Conservation (phyloP, 1,284 basidiomycete genomes). For the Ceratobasidium sp. region DNA sequence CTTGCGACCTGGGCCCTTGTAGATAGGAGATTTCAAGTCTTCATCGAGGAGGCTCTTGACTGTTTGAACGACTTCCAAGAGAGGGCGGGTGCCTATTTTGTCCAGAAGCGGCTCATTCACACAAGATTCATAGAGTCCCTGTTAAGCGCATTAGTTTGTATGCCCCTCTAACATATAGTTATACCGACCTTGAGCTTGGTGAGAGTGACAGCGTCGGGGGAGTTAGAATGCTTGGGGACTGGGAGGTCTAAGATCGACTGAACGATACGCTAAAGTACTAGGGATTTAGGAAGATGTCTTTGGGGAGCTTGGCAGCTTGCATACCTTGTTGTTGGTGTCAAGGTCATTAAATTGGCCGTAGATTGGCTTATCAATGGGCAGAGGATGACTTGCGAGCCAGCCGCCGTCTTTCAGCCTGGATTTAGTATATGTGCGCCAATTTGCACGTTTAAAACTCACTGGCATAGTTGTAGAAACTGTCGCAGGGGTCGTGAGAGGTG, state of each 20-base stretch:
- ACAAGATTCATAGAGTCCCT: constrained; percentile 79
- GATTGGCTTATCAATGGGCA: constrained; percentile 81
- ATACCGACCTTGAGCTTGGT: constrained; percentile 66
- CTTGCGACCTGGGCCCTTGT: constrained; percentile 39
- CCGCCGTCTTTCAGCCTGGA: constrained; percentile 59
- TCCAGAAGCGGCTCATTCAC: constrained; percentile 72
- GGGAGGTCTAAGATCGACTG: constrained; percentile 61
- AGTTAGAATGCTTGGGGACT: constrained; percentile 41
- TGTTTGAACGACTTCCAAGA: constrained; percentile 64
- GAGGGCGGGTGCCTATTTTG: constrained; percentile 65
- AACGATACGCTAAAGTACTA: constrained; percentile 68
- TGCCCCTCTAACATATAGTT: background rate
- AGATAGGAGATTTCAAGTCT: constrained; percentile 49
- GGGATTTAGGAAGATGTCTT: constrained; percentile 54
- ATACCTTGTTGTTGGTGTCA: constrained; percentile 51
- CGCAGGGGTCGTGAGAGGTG: constrained; percentile 84
- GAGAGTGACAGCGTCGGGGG: constrained; percentile 69
- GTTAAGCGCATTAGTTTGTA: background rate
- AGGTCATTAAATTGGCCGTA: constrained; percentile 56
- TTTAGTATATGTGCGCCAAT: constrained; percentile 41
- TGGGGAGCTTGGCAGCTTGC: constrained; percentile 48
- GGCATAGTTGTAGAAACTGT: constrained; percentile 92
- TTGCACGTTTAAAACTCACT: constrained; percentile 59
- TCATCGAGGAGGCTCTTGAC: constrained; percentile 64
- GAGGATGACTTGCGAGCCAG: constrained; percentile 78